Conservation (phyloP, 306 rosid species). For the Cicer yamashitae region DNA sequence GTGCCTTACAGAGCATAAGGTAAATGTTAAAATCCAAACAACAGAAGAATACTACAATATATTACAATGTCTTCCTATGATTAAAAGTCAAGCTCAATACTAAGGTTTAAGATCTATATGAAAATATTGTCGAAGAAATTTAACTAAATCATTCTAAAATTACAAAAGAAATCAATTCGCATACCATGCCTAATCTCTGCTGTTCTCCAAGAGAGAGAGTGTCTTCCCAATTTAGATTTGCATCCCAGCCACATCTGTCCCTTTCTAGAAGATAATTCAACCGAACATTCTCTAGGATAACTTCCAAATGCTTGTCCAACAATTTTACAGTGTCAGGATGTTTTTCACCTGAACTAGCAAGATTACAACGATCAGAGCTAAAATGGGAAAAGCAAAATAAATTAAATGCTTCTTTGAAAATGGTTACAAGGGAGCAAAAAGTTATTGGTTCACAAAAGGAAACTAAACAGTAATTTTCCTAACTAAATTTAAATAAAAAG, state of each 20-base stretch:
- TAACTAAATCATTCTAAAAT: constrained; percentile 28
- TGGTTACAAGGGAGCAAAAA: constrained; percentile 34
- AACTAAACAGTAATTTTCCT: constrained; percentile 21
- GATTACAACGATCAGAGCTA: constrained; percentile 43
- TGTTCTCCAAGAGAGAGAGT: constrained; percentile 95
- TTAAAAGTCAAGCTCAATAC: background rate
- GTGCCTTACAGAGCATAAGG: constrained; percentile 68
- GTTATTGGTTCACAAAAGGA: constrained; percentile 11
- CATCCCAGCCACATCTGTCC: constrained; percentile 85
- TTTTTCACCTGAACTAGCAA: constrained; percentile 58
- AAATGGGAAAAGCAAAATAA: constrained; percentile 12
- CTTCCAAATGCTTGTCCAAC: constrained; percentile 69
- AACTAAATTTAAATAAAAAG: constrained; percentile 32
- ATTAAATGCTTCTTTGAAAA: constrained; percentile 19
- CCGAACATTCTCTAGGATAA: constrained; percentile 85
- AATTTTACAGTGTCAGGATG: constrained; percentile 47
- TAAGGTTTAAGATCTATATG: constrained; percentile 7
- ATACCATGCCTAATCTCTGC: constrained; percentile 98
- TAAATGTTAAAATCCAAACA: constrained; percentile 47
- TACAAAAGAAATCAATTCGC: constrained; percentile 37
- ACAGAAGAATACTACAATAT: constrained; percentile 23
- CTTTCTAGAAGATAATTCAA: constrained; percentile 94
- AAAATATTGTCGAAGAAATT: constrained; percentile 36
- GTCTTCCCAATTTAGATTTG: constrained; percentile 91
- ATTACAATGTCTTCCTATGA: constrained; percentile 15